Base-by-base conservation (phyloP, 2,329 filamentous ascomycete species). In the Huntiella omanensis region DNA sequence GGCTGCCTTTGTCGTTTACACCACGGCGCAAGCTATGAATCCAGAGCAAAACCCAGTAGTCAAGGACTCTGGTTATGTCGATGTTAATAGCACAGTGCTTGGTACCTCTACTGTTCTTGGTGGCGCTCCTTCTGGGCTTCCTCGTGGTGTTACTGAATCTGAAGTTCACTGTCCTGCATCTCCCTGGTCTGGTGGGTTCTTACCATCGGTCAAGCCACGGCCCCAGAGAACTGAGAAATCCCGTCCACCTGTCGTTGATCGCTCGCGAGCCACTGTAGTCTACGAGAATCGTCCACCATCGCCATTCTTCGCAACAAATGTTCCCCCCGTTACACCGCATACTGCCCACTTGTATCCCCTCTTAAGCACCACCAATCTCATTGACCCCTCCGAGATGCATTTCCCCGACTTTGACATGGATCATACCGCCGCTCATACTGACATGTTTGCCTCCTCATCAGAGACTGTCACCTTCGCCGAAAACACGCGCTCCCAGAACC, bases 1-100 rank as follows among this genome's bases (percentile, higher is more conserved):
- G 33, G 66, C 70, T 33, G 70, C 67, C 11, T 70, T 72, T 17
- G 63, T 72, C 17, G 64, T 73, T 15, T 70, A 70, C 50, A 69
- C 71, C 35, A 62, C 69, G 6, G 67, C 63, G 33, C 67, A 68
- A 50, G 63, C 61, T 38, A 55, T 71, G 48, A 67, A 63, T 48
- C 64, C 65, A 40, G 59, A 59, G 19, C 56, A 63, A 4, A 47
- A 41, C 19, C 16, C 32, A 10, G n/a, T 11, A 12, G 32, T 34
- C 8, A 33, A 32, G 8, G 28, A 35, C 7, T 34, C n/a, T 19
- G 8, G 15, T n/a, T 19, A 40, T 40, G 38, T 40, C 8, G 38
- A 40, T 7, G 7, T 17, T 10, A 12, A 19, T 12, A 12, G 15
- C 19, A 12, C 38, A 12, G 19, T 28, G 5, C 15, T 12, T 16